These are phyloP conservation scores for Suillus brevipes DNA, from an alignment of 768 basidiomycete species.

Conservation along the genomic window DNA sequence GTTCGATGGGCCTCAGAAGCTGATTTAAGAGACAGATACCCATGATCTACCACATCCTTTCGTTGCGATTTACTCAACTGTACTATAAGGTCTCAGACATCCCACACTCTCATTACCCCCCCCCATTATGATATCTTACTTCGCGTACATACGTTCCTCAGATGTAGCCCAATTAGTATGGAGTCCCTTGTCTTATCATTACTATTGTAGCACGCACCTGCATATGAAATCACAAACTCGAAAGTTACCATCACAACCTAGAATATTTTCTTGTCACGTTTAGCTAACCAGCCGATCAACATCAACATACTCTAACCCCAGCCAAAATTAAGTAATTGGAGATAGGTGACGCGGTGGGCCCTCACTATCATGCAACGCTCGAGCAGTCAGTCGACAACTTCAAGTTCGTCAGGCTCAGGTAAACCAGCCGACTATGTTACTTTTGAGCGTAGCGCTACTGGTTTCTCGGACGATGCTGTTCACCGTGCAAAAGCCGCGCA, in stretches of 20 bases:
- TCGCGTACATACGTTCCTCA: background rate
- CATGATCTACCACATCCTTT: background rate
- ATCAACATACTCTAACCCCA: background rate
- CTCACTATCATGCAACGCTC: conserved; percentile 29
- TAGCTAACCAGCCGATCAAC: background rate
- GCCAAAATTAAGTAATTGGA: background rate
- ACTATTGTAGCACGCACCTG: background rate
- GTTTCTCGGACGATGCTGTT: conserved; percentile 78
- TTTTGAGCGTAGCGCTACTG: conserved; percentile 78
- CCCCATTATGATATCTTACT: background rate
- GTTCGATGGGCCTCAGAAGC: conserved; percentile 29
- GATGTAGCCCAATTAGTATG: background rate
- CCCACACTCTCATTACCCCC: background rate
- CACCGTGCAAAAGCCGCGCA: conserved; percentile 89
- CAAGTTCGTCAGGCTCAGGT: conserved; percentile 21
- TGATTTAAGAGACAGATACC: background rate
- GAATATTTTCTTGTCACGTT: background rate
- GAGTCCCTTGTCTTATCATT: background rate
- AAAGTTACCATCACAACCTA: conserved; percentile 4
- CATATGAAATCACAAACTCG: conserved; percentile 1
- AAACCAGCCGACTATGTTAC: conserved; percentile 79
- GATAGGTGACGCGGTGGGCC: background rate
- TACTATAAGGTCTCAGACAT: background rate
- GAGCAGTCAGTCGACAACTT: conserved; percentile 27
- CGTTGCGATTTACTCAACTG: background rate